Evolutionary conservation across 176 grass and related monocot genomes (phyloP).

Genomic region (Canna indica): DNA sequence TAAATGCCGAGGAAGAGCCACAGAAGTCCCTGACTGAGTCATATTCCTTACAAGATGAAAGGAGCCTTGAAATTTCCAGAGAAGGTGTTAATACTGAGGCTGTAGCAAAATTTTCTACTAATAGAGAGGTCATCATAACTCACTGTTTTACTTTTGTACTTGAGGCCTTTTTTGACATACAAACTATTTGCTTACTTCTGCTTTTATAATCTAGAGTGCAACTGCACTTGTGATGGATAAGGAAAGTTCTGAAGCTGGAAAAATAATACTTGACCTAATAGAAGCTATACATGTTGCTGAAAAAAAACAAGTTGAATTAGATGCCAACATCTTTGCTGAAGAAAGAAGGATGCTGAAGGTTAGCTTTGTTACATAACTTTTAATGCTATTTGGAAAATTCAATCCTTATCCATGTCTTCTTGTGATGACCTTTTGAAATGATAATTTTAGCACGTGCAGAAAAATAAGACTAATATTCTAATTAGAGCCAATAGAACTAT

Average conservation of each 20-base stretch:
- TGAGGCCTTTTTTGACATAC: not conserved
- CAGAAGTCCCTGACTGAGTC: conserved; percentile 67
- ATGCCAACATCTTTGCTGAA: conserved; percentile 86
- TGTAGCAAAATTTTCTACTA: not conserved
- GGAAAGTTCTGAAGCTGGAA: conserved; percentile 46
- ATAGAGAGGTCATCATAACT: conserved; percentile 14
- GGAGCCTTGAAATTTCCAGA: conserved; percentile 25
- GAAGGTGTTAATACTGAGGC: conserved; percentile 24
- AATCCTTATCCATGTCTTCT: not conserved
- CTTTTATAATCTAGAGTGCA: conserved; percentile 21
- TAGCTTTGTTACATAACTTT: conserved; percentile 5
- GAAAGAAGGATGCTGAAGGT: conserved; percentile 98
- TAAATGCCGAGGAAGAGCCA: conserved; percentile 28
- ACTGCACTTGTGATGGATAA: conserved; percentile 22
- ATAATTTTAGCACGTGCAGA: not conserved
- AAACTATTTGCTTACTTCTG: conserved; percentile 13
- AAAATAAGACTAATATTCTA: not conserved
- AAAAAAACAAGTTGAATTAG: conserved; percentile 79
- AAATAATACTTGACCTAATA: conserved; percentile 65
- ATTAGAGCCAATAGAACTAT: not conserved
- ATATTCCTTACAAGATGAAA: conserved; percentile 61
- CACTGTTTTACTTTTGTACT: conserved; percentile 10
- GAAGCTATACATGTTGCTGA: conserved; percentile 93
- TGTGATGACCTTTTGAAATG: not conserved
- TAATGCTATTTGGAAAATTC: conserved; percentile 18